Evolutionary conservation across 768 basidiomycete genomes (phyloP), one percentile per base, ranked within the genome.

Genomic region (Tephrocybe rancida): DNA sequence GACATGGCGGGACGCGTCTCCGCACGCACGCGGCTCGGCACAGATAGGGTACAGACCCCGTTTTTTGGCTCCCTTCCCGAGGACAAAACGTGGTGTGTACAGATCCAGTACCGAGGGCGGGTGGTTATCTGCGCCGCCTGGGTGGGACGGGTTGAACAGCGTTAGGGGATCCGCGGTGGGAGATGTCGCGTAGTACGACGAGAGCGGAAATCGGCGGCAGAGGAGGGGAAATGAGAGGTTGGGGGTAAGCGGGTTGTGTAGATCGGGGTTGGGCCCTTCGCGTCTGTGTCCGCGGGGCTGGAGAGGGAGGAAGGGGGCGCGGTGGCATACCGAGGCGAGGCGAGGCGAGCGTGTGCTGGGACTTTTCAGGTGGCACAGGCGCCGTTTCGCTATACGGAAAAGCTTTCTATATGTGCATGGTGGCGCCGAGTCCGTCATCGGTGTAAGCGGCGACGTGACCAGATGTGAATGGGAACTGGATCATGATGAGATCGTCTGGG

Each of bases 31-130:
- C 32, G 74, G 67, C 67, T 91, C 90, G 37, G 82, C 66, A 61
- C 91, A 93, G 45, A 92, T 80, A 0, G 91, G 91, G 60, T 91
- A 93, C 30, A 91, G 64, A 2, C 90, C 91, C 0, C 85, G 79
- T 69, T 92, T 92, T 2, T 81, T 77, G 1, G 70, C 65, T 5
- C 88, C 89, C 44, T 73, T 78, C 3, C 90, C 90, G 59, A 80
- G 84, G 42, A 88, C 86, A 59, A 88, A 88, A 11, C 91, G 78
- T 7, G 91, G 88, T 0, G 87, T 90, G 61, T 93, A 93, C 9
- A 93, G 71, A 62, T 92, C 90, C 39, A 85, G 70, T 1, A 76
- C 67, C 44, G 73, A 69, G 19, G 85, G 80, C 1, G 89, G 86
- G 25, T 77, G 70, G 52, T 91, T 90, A 58, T 82, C 82, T 1